Evolutionary conservation across 768 basidiomycete genomes (phyloP), one percentile per base, ranked within the genome.

Genomic region (Agaricus blazei): DNA sequence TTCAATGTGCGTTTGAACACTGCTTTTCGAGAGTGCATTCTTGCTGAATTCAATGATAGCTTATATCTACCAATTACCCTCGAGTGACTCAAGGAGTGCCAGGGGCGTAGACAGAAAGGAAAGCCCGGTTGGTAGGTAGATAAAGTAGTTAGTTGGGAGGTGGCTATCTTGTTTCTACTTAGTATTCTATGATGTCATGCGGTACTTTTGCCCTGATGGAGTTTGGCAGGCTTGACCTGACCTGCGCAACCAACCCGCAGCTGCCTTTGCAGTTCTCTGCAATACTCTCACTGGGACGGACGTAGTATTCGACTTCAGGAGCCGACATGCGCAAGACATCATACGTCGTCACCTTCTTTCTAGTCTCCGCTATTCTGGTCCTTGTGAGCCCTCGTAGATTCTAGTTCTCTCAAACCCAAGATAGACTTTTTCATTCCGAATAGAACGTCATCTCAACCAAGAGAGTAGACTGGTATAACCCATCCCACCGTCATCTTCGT

Each of bases 1-100:
- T 91, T 90, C 63, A 72, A 64, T 29, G 84, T 87, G 66, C 57
- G 80, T 67, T 52, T n/a, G 45, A 12, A 24, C 46, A 23, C 29
- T 28, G 24, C 52, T 48, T 45, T 48, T 26, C 4, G 19, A 28
- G 14, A 7, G 15, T 9, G 12, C 9, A n/a, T 9, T 14, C 11
- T 44, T 34, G 9, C 38, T 48, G 28, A 56, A 36, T 51, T n/a
- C 5, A 31, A 5, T 8, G 23, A 8, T 40, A 87, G 85, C 69
- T 87, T 69, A 87, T 91, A 61, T 80, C 83, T 4, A 66, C 74
- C 47, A 78, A 75, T 34, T 92, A 91, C 65, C 88, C 88, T 9
- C 72, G 79, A 57, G 89, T 90, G n/a, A 77, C 82, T 1, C 72
- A 77, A 61, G 86, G 85, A 15, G 82, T 91, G 4, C 75, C 75